Evolutionary conservation across 805 yeast genomes (phyloP).

Genomic region (Hanseniaspora osmophila): DNA sequence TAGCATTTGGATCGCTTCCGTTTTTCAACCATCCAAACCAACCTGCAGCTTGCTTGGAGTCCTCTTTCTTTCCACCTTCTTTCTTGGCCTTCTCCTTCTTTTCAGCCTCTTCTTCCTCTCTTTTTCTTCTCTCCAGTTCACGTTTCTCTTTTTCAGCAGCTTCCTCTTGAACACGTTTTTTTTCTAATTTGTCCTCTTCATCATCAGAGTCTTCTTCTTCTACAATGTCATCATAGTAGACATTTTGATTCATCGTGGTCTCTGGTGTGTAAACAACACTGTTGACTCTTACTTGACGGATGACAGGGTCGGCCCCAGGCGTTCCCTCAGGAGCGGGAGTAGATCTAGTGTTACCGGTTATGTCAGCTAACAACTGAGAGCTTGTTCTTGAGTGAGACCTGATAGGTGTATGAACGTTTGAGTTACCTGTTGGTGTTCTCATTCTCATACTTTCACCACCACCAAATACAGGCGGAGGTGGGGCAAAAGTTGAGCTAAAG

Average conservation of each 20-base stretch:
- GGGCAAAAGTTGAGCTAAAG: slow-evolving; percentile 1
- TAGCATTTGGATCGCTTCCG: slow-evolving; percentile 38
- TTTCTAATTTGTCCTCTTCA: slow-evolving; percentile 14
- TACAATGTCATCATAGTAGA: slow-evolving; percentile 9
- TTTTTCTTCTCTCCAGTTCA: slow-evolving; percentile 13
- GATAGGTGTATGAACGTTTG: slow-evolving; percentile 4
- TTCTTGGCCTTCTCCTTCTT: slow-evolving; percentile 12
- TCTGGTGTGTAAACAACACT: slow-evolving; percentile 6
- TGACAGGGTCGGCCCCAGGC: slow-evolving; percentile 11
- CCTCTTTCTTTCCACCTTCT: slow-evolving; percentile 10
- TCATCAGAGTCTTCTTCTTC: slow-evolving; percentile 21
- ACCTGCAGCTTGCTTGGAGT: slow-evolving; percentile 14
- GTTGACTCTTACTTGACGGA: slow-evolving; percentile 12
- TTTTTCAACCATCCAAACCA: slow-evolving; percentile 54
- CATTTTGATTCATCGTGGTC: slow-evolving; percentile 1
- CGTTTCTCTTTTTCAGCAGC: slow-evolving; percentile 12
- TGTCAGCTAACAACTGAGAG: slow-evolving; percentile 5
- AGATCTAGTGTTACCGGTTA: background rate
- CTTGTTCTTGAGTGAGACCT: slow-evolving; percentile 6
- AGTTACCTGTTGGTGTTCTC: background rate
- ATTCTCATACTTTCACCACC: background rate
- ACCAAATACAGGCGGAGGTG: slow-evolving; percentile 2
- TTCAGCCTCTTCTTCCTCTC: slow-evolving; percentile 7
- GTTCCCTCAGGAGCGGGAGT: background rate
- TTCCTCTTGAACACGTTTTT: slow-evolving; percentile 15